phyloP scores from a whole-genome alignment of 495 filamentous ascomycete species.

The Barbatosphaeria neglecta region DNA sequence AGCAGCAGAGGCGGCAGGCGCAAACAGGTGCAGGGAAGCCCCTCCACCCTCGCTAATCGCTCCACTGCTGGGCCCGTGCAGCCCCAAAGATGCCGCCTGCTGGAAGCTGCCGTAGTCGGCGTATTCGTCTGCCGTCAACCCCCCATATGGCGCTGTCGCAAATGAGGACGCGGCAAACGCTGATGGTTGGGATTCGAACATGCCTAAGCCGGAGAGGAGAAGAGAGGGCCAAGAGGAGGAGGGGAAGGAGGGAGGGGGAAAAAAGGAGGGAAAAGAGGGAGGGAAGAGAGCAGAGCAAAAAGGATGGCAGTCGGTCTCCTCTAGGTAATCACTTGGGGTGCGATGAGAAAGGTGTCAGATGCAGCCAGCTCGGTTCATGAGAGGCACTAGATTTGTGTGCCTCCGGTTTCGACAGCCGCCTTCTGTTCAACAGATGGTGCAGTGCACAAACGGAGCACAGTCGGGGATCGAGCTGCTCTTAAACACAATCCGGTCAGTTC shows the following conservation, averaged over 20 bases:
- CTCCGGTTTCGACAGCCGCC: too few species aligned
- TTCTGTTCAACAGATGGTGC: too few species aligned
- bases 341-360: not conserved
- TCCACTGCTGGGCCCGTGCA: conserved; percentile 15
- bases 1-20: not conserved
- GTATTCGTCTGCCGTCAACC: conserved; percentile 22
- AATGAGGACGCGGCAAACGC: conserved; percentile 28
- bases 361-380: not conserved
- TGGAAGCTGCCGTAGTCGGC: conserved; percentile 31
- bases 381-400: not conserved
- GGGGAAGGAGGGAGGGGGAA: not conserved
- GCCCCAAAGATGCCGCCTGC: conserved; percentile 25
- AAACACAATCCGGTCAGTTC: not conserved
- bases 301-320: not conserved
- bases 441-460: too few species aligned
- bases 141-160: conserved; percentile 19
- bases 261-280: not conserved
- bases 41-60: conserved; percentile 7
- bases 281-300: not conserved
- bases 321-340: not conserved
- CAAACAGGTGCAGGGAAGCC: not conserved
- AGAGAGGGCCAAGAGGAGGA: not conserved
- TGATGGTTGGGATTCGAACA: conserved; percentile 44
- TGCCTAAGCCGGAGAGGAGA: conserved; percentile 19
- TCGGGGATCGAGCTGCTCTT: not conserved